Percentiles rank a stretch among this genome's conserved stretches.
phyloP scores from a whole-genome alignment of 2,329 filamentous ascomycete genomes.

The Sporothrix pallida region DNA sequence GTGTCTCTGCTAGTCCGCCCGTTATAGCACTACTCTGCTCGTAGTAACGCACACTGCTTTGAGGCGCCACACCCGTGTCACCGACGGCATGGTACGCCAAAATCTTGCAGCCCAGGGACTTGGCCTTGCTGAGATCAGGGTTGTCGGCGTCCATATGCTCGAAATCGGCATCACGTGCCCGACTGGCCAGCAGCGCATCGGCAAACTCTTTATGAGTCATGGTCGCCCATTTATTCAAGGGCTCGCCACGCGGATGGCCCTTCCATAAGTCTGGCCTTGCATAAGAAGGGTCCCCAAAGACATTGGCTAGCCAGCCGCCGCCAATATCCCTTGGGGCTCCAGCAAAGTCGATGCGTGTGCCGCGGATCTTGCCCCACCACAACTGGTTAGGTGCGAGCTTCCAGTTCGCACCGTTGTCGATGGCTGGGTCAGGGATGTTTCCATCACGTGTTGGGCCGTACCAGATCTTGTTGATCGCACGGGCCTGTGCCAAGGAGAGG shows the following conservation, averaged over 20 bases:
- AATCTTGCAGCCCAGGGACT: neutral
- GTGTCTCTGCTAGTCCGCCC: neutral
- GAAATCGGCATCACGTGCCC: neutral
- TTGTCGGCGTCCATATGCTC: neutral
- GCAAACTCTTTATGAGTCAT: neutral
- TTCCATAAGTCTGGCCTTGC: neutral
- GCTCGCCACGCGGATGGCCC: neutral
- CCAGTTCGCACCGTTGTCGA: neutral
- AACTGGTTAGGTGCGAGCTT: neutral
- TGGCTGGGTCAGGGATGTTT: neutral
- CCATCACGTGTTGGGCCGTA: constrained; percentile 1
- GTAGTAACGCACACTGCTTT: constrained; percentile 1
- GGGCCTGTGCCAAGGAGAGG: neutral
- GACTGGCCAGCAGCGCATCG: neutral
- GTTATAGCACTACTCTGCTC: neutral
- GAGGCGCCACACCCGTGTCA: neutral
- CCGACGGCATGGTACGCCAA: neutral
- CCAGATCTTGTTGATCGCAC: neutral
- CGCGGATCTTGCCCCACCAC: neutral
- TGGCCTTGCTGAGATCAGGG: neutral
- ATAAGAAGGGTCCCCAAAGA: neutral
- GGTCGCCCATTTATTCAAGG: neutral
- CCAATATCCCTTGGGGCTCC: neutral
- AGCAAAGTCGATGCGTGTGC: constrained; percentile 6
- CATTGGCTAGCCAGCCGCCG: neutral